Conservation (phyloP, 1,284 basidiomycete genomes). For the Ceratobasidium theobromae region DNA sequence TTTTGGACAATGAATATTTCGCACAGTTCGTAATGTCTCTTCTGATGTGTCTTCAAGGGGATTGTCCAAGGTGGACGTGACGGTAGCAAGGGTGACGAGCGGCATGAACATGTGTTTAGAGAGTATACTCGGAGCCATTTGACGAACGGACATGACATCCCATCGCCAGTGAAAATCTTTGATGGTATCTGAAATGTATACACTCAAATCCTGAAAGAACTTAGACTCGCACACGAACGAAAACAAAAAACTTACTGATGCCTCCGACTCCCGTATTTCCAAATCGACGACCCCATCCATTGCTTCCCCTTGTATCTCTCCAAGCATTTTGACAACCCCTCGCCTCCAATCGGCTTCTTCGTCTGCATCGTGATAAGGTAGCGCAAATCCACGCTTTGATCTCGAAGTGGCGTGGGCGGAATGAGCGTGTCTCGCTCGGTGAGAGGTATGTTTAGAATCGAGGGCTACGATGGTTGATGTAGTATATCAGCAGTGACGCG, state of each 20-base stretch:
- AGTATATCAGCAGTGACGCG: neutral
- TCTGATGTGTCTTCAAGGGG: conserved; percentile 4
- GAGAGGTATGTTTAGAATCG: conserved; percentile 22
- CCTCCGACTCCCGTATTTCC: conserved; percentile 13
- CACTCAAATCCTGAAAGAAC: conserved; percentile 2
- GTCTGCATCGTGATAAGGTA: conserved; percentile 26
- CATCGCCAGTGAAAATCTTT: conserved; percentile 28
- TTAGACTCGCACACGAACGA: neutral
- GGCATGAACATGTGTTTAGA: conserved; percentile 25
- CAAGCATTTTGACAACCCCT: conserved; percentile 5
- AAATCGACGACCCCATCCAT: conserved; percentile 20
- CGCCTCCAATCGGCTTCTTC: conserved; percentile 27
- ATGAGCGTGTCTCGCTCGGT: conserved; percentile 21
- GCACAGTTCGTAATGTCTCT: conserved; percentile 6
- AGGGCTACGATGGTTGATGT: neutral
- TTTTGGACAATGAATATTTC: neutral
- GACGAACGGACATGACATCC: conserved; percentile 25
- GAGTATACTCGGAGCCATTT: neutral
- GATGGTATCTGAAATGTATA: conserved; percentile 6
- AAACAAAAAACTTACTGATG: neutral
- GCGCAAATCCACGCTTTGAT: conserved; percentile 12
- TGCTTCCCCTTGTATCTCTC: neutral
- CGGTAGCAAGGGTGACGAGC: conserved; percentile 14
- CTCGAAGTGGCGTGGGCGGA: neutral
- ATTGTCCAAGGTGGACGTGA: neutral